Evolutionary conservation across 768 basidiomycete species (phyloP).

Genomic region (Pulveroboletus sp.): DNA sequence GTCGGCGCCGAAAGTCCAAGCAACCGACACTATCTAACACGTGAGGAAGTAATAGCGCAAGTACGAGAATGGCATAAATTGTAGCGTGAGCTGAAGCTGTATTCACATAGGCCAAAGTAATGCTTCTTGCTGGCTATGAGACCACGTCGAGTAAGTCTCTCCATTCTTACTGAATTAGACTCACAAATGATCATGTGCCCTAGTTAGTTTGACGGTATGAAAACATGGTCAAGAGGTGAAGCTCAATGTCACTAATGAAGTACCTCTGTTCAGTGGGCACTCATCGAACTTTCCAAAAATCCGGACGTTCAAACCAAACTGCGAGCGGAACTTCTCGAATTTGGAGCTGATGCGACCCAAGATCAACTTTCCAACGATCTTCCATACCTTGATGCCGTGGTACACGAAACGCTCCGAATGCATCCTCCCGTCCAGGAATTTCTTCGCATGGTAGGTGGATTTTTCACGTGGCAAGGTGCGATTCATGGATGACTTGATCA

Average conservation of each 20-base stretch:
- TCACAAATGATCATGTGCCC: not conserved
- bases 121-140: slow-evolving; percentile 40
- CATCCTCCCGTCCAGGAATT: slow-evolving; percentile 38
- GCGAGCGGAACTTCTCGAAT: slow-evolving; percentile 47
- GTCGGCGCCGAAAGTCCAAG: slow-evolving; percentile 36
- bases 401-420: slow-evolving; percentile 43
- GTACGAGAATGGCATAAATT: slow-evolving; percentile 12
- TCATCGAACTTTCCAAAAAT: slow-evolving; percentile 50
- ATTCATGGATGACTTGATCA: slow-evolving; percentile 21
- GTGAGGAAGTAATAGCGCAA: slow-evolving; percentile 40
- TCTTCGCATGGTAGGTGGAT: slow-evolving; percentile 10
- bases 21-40: slow-evolving; percentile 30
- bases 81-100: not conserved
- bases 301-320: slow-evolving; percentile 45
- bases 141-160: slow-evolving; percentile 34
- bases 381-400: slow-evolving; percentile 54
- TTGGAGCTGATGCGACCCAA: slow-evolving; percentile 46
- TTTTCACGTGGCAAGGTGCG: not conserved
- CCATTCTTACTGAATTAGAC: not conserved
- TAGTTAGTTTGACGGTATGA: slow-evolving; percentile 15
- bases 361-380: slow-evolving; percentile 48
- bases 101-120: slow-evolving; percentile 32
- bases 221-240: not conserved
- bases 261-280: slow-evolving; percentile 42
- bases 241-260: not conserved